Evolutionary conservation across 495 filamentous ascomycete species (phyloP), one percentile per base, ranked within the genome.

Genomic region (Clavariopsis aquatica): DNA sequence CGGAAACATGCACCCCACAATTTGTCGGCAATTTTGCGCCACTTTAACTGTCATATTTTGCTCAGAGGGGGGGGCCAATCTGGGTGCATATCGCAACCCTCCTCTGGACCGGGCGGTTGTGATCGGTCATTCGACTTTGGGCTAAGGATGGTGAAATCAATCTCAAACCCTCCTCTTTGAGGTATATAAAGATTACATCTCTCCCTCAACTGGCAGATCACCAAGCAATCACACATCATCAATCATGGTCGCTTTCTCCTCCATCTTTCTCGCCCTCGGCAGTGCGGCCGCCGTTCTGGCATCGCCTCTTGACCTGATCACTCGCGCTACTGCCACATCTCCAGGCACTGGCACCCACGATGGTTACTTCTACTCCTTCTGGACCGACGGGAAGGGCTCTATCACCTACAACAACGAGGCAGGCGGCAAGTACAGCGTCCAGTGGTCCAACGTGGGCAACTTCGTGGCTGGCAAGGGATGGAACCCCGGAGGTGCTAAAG

Each of bases 381-480:
- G 72, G 72, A 70, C 67, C 13, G 70, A 74, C 55, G 65, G 65
- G 26, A 41, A 45, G 31, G 72, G 65, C 36, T 49, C 57, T 5
- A 64, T 69, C n/a, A 66, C 29, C 26, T 74, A 72, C 59, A 68
- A 62, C 58, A 74, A 72, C 54, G 64, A 65, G 41, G 64, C 19
- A 12, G 70, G 55, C n/a, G 66, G 67, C 28, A 57, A 66, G 20
- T 74, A 74, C 72, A 66, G 49, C 45, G 56, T 63, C 38, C 15
- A 17, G 5, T 74, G 72, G 72, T 54, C 26, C 62, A 66, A 66
- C 36, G 52, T 52, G 20, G 70, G 67, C 27, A 72, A 74, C 57
- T 66, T 68, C n/a, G 72, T 74, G 6, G 69, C 45, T 22, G 72
- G 72, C 45, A 74, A 74, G 62, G 72, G 72, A 26, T 74, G 72